These are phyloP conservation scores for Coccomyxa sp. DNA, from an alignment of 139 green algal genomes.

Conservation along the genomic window DNA sequence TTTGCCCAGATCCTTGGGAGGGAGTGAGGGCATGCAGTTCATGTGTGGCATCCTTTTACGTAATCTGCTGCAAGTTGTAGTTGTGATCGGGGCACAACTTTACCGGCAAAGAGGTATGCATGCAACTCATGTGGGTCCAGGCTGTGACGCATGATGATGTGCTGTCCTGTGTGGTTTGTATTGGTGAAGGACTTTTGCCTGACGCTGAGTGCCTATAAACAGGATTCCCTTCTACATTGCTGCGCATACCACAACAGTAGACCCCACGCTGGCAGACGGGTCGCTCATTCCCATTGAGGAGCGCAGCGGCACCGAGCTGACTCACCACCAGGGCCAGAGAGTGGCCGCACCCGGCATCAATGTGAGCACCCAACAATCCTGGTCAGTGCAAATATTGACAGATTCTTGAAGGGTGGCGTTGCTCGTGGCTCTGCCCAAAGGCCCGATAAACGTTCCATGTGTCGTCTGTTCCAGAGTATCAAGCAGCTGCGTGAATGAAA, in stretches of 20 bases:
- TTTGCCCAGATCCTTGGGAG: too few species aligned
- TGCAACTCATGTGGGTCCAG: not conserved
- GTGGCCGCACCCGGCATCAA: slow-evolving; percentile 72
- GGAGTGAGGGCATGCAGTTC: too few species aligned
- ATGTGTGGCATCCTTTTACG: too few species aligned
- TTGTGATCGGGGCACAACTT: not conserved
- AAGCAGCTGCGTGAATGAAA: not conserved
- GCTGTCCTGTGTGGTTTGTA: too few species aligned
- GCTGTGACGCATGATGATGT: not conserved
- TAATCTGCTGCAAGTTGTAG: too few species aligned
- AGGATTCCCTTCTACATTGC: slow-evolving; percentile 93
- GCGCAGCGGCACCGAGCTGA: slow-evolving; percentile 62
- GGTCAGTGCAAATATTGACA: too few species aligned
- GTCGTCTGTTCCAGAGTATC: not conserved
- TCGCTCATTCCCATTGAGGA: slow-evolving; percentile 88
- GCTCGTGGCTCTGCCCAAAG: too few species aligned
- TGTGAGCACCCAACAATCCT: slow-evolving; percentile 14
- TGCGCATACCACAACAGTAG: slow-evolving; percentile 86
- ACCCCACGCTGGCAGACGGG: slow-evolving; percentile 58
- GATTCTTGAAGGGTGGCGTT: too few species aligned
- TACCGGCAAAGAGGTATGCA: not conserved
- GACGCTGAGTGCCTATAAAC: not conserved
- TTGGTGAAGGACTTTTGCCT: too few species aligned
- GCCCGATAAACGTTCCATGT: too few species aligned
- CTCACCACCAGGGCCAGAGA: slow-evolving; percentile 59